Evolutionary conservation across 371 early-diverging fungal genomes (phyloP), one percentile per base, ranked within the genome.

Genomic region (Mortierella sp.): DNA sequence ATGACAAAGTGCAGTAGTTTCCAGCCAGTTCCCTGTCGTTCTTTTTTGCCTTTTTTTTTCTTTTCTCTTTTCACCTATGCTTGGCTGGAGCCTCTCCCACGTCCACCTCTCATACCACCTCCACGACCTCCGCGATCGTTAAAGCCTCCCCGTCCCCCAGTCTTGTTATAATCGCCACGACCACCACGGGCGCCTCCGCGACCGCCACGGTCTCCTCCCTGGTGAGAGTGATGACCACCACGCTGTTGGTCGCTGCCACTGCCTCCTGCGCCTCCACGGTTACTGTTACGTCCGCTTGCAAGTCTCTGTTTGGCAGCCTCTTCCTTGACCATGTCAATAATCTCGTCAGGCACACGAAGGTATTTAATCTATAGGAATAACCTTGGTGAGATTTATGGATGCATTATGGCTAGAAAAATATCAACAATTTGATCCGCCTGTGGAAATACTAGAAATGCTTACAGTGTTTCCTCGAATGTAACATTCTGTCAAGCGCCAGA

Each of bases 391-490:
- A 43, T 43, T 43, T 43, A 14, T 43, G 43, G 9, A 12, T 43
- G 14, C 12, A 43, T 1, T 43, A 12, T 14, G 43, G 9, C 14
- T 43, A 35, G 26, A 12, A 22, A 35, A 1, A 30, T 58, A 28
- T n/a, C 9, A 16, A 49, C 12, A 43, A 12, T 43, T 47, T 47
- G 49, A 40, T 40, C 43, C 9, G 43, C 43, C 14, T 40, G 47
- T 3, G 3, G 11, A 26, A n/a, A 37, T 12, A 18, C 9, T 12
- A 14, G 32, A 32, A 32, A n/a, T 22, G 47, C 72, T 60, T 80
- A 85, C 85, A 62, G 95, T 96, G 79, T 90, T 94, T 66, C 99
- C 99, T 78, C 96, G 91, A 71, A 98, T 94, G 78, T 96, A 97
- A 70, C 94, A 92, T 83, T 98, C 98, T 12, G 94, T 90, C 55